A percentile compares a stretch with the other conserved stretches of the same genome.
Evolutionary conservation across 148 eudicot species (phyloP).

Genomic region (Chenopodium berlandieri): DNA sequence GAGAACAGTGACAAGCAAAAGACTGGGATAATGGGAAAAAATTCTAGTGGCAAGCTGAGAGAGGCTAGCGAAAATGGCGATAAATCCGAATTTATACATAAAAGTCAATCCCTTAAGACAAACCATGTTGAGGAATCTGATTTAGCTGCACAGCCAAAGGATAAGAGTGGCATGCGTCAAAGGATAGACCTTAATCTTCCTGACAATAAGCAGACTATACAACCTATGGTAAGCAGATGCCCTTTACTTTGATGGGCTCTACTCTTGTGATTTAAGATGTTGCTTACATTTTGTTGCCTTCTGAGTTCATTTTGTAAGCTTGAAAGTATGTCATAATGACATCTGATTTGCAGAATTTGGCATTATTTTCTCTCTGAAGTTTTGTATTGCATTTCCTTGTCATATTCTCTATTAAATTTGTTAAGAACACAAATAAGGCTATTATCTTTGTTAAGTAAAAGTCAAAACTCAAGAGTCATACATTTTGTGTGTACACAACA

Average conservation of each 20-base stretch:
- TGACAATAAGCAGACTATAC: slow-evolving; percentile 52
- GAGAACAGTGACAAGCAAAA: slow-evolving; percentile 47
- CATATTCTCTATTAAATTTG: too few species aligned
- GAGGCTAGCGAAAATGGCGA: slow-evolving; percentile 47
- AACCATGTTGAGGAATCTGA: slow-evolving; percentile 39
- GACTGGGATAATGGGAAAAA: slow-evolving; percentile 36
- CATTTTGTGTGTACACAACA: neutral
- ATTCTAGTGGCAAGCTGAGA: slow-evolving; percentile 44
- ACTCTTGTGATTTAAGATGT: slow-evolving; percentile 5
- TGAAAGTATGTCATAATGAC: slow-evolving; percentile 7
- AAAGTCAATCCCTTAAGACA: slow-evolving; percentile 40
- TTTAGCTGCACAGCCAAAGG: slow-evolving; percentile 48
- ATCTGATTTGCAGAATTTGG: neutral
- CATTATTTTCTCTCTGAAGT: neutral
- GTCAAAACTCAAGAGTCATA: neutral
- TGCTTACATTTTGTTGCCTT: neutral
- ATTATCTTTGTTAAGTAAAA: neutral
- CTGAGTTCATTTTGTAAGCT: slow-evolving; percentile 1
- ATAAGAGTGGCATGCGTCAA: slow-evolving; percentile 53
- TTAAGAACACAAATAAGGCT: neutral
- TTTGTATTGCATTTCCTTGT: neutral
- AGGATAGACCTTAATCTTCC: slow-evolving; percentile 62
- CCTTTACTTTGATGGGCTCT: slow-evolving; percentile 7
- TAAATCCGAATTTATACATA: slow-evolving; percentile 42
- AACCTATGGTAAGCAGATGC: slow-evolving; percentile 53